A percentile compares a stretch with the other conserved stretches of the same genome.
Conservation (phyloP, 202 grass and related monocot species). For the Brachypodium distachyon region DNA sequence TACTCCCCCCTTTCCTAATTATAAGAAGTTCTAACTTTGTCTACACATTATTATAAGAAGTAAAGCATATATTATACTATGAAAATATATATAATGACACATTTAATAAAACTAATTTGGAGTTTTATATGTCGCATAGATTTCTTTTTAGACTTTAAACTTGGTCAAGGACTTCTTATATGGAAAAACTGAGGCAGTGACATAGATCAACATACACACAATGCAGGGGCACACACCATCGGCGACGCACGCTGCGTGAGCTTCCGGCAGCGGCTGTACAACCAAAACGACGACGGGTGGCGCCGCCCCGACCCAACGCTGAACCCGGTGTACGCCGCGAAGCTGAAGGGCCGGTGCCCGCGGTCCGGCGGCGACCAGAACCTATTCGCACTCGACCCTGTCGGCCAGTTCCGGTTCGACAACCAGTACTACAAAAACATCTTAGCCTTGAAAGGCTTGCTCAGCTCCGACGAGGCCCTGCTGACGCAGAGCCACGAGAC, state of each 20-base stretch:
- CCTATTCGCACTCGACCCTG: slow-evolving; percentile 55
- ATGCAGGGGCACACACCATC: slow-evolving; percentile 53
- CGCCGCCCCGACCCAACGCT: slow-evolving; percentile 49
- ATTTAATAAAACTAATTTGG: no score
- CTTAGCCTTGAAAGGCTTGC: slow-evolving; percentile 36
- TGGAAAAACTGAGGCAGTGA: no score
- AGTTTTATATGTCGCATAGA: no score
- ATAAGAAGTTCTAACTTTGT: no score
- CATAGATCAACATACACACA: no score
- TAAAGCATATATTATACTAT: no score
- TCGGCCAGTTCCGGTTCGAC: slow-evolving; percentile 62
- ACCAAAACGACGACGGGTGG: slow-evolving; percentile 47
- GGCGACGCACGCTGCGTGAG: slow-evolving; percentile 61
- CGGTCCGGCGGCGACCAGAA: slow-evolving; percentile 63
- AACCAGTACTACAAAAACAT: slow-evolving; percentile 70
- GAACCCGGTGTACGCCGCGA: slow-evolving; percentile 44
- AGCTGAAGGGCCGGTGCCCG: slow-evolving; percentile 47
- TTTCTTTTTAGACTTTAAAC: no score
- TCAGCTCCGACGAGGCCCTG: slow-evolving; percentile 69
- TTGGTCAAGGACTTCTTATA: no score
- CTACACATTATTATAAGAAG: no score
- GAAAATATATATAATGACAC: no score
- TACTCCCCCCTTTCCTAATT: no score
- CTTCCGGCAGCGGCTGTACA: slow-evolving; percentile 68
- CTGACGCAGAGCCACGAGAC: slow-evolving; percentile 59